Conservation (phyloP, 1,284 basidiomycete species). For the Cutaneotrichosporon daszewskae region DNA sequence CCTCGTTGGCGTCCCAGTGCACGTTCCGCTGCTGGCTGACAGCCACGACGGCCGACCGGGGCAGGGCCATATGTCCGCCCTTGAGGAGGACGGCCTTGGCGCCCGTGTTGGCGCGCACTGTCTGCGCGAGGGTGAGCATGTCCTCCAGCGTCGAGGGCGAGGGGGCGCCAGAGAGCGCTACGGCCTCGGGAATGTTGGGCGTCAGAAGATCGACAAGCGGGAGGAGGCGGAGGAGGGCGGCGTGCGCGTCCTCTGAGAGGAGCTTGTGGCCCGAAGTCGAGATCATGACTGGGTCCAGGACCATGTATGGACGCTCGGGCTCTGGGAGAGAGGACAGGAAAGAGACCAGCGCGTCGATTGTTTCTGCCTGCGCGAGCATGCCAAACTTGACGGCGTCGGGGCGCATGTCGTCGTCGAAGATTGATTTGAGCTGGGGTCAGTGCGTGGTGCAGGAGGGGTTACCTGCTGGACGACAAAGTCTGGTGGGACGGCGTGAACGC, state of each 20-base stretch:
- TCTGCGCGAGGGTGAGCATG: constrained; percentile 60
- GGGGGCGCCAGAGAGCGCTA: constrained; percentile 48
- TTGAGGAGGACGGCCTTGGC: constrained; percentile 67
- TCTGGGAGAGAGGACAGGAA: constrained; percentile 23
- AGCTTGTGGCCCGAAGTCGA: constrained; percentile 85
- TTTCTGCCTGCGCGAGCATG: constrained; percentile 59
- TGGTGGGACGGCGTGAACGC: constrained; percentile 59
- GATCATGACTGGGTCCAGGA: constrained; percentile 88
- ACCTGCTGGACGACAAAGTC: constrained; percentile 69
- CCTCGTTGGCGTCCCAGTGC: too few species aligned
- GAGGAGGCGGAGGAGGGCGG: constrained; percentile 57
- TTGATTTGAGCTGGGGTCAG: constrained; percentile 53
- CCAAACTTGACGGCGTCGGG: constrained; percentile 81
- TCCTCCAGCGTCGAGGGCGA: constrained; percentile 51
- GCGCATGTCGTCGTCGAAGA: constrained; percentile 67
- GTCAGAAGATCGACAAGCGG: constrained; percentile 72
- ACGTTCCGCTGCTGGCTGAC: too few species aligned
- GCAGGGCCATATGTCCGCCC: constrained; percentile 69
- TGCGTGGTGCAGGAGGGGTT: constrained; percentile 18
- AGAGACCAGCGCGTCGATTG: constrained; percentile 46
- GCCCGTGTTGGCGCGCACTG: constrained; percentile 54
- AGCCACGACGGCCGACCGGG: constrained; percentile 51
- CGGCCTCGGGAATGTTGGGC: constrained; percentile 79
- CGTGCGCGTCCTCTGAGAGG: constrained; percentile 54
- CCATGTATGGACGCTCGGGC: constrained; percentile 52